Percentiles rank a stretch among this genome's conserved stretches.
These are phyloP conservation scores for Botrytis elliptica DNA, from an alignment of 2,329 filamentous ascomycete species.

Conservation along the genomic window DNA sequence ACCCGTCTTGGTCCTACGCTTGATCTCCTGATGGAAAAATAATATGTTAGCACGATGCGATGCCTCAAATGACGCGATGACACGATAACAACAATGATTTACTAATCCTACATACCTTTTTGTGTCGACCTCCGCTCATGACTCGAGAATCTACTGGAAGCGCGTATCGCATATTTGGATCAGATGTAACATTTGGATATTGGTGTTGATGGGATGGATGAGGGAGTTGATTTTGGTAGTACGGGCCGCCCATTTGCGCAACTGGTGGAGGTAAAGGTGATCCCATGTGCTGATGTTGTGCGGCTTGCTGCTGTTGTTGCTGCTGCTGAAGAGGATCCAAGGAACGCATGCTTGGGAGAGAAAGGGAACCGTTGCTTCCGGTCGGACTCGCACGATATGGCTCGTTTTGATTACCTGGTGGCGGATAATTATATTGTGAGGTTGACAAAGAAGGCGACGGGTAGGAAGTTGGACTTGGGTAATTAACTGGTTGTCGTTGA, in stretches of 20 bases:
- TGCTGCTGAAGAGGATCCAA: conserved; percentile 44
- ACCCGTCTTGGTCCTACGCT: conserved; percentile 72
- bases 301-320: conserved; percentile 29
- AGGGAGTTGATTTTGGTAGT: conserved; percentile 45
- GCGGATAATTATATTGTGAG: conserved; percentile 49
- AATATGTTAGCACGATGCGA: conserved; percentile 33
- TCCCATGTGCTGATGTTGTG: conserved; percentile 45
- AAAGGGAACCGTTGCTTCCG: conserved; percentile 46
- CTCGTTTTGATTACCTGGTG: conserved; percentile 41
- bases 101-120: conserved; percentile 41
- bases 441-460: conserved; percentile 48
- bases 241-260: conserved; percentile 48
- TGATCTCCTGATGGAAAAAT: conserved; percentile 58
- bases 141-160: conserved; percentile 54
- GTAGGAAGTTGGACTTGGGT: conserved; percentile 49
- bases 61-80: conserved; percentile 16
- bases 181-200: conserved; percentile 48
- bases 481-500: conserved; percentile 38
- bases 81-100: conserved; percentile 13
- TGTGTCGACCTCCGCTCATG: conserved; percentile 62
- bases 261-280: conserved; percentile 54
- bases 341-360: conserved; percentile 51
- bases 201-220: conserved; percentile 49
- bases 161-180: conserved; percentile 54
- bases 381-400: conserved; percentile 47